Base-by-base conservation (phyloP, 225 moss, liverwort and hornwort species). In the Bryoerythrophyllum caledonicum region DNA sequence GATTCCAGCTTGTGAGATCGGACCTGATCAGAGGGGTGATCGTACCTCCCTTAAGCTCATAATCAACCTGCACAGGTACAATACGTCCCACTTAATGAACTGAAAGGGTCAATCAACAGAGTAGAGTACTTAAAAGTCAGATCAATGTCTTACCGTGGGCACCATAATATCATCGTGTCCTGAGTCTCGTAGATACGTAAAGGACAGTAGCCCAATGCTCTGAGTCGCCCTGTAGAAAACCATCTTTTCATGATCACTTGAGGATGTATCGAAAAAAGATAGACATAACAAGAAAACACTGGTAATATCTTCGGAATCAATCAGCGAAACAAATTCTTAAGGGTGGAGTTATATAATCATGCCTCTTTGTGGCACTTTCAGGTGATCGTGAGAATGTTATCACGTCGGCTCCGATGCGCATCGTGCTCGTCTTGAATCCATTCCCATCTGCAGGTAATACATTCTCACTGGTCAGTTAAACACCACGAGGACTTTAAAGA, bases 351-450 rank as follows among this genome's bases (percentile, higher is more conserved):
- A 34, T 13, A 74, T 59, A 8, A 68, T 32, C 32, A 32, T 74
- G 23, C 83, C 79, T 83, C 35, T 55, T 72, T 46, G n/a, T 76
- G n/a, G 44, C 55, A 26, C 63, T 61, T 56, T 67, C 72, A 41
- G 79, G 79, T 5, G 83, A 67, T 27, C 93, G 93, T 35, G 89
- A 82, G 38, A 93, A 90, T 6, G 91, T 90, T 9, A 93, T 74
- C 24, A 91, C 93, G 74, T 93, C 93, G 24, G 90, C 93, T 52
- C 93, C 93, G 20, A 93, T 60, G 10, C 93, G 85, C 93, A 93
- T 93, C 1, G 93, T 93, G 34, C 93, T 93, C 1, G 93, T 93
- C 58, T 93, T 93, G 70, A 93, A 93, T 10, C 93, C 93, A 75
- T 93, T 93, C 0, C 93, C 93, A 25, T 93, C 88, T 88, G 78